phyloP scores from a whole-genome alignment of 257 asterid genomes.

The Verbascum thapsus region DNA sequence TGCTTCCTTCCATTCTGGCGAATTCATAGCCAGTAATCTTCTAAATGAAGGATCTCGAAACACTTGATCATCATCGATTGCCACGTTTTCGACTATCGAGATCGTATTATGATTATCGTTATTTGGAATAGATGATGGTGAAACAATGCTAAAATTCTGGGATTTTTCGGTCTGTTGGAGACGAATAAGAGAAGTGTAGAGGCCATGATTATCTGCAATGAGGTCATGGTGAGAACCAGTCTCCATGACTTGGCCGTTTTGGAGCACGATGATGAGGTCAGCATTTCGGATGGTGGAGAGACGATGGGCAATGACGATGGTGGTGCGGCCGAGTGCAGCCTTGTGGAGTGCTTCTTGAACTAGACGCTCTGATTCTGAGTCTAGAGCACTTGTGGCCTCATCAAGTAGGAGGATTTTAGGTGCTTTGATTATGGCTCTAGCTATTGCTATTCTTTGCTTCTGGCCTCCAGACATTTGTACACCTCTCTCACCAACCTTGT shows the following conservation, averaged over 20 bases:
- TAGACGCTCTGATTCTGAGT: constrained; percentile 76
- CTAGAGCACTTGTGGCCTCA: constrained; percentile 95
- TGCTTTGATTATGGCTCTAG: constrained; percentile 78
- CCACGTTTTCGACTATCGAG: constrained; percentile 29
- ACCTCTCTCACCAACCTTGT: constrained; percentile 94
- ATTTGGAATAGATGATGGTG: constrained; percentile 30
- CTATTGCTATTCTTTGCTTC: constrained; percentile 90
- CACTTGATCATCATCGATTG: constrained; percentile 49
- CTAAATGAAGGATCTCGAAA: constrained; percentile 65
- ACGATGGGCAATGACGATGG: constrained; percentile 84
- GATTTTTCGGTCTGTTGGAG: constrained; percentile 59
- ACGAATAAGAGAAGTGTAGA: constrained; percentile 65
- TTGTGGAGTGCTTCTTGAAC: constrained; percentile 90
- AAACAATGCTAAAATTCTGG: constrained; percentile 13
- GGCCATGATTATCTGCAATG: constrained; percentile 39
- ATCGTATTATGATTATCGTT: constrained; percentile 46
- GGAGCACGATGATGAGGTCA: constrained; percentile 72
- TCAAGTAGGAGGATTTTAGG: constrained; percentile 88
- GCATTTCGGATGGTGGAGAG: constrained; percentile 89
- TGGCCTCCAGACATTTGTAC: constrained; percentile 88
- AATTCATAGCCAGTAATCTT: constrained; percentile 76
- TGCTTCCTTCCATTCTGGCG: constrained; percentile 91
- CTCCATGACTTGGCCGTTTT: constrained; percentile 64
- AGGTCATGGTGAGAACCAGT: constrained; percentile 73
- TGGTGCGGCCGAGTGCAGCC: constrained; percentile 81